Conservation (phyloP, 305 asterid genomes). For the Fraxinus greggii region DNA sequence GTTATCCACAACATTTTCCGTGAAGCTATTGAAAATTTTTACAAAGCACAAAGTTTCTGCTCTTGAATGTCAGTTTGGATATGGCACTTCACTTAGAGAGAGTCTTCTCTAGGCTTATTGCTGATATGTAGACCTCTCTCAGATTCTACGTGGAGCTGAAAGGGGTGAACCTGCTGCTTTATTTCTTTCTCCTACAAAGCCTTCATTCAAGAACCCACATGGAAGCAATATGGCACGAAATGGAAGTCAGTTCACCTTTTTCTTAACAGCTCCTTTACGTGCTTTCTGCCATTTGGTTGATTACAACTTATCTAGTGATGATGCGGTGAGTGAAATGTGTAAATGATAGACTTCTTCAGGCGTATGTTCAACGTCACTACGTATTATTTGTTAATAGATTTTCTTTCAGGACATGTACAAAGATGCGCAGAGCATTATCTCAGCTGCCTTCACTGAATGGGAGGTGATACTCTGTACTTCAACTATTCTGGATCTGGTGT, state of each 20-base stretch:
- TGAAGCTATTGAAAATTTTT: not conserved
- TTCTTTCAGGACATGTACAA: slow-evolving; percentile 54
- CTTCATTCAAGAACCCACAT: slow-evolving; percentile 61
- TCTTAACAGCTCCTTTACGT: slow-evolving; percentile 81
- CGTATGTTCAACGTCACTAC: slow-evolving; percentile 11
- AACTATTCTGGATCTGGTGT: slow-evolving; percentile 70
- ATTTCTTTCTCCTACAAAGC: slow-evolving; percentile 80
- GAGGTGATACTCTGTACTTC: slow-evolving; percentile 85
- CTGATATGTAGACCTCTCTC: slow-evolving; percentile 36
- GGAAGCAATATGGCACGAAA: slow-evolving; percentile 42
- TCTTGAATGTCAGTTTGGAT: not conserved
- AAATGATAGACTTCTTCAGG: slow-evolving; percentile 11
- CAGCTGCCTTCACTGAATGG: slow-evolving; percentile 83
- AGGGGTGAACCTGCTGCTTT: slow-evolving; percentile 83
- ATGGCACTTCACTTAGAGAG: not conserved
- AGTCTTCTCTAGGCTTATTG: slow-evolving; percentile 3
- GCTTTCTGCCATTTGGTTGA: slow-evolving; percentile 87
- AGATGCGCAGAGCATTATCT: slow-evolving; percentile 55
- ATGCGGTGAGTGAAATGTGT: slow-evolving; percentile 46
- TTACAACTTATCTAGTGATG: slow-evolving; percentile 44
- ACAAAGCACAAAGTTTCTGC: not conserved
- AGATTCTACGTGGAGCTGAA: slow-evolving; percentile 92
- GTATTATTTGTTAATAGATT: slow-evolving; percentile 1
- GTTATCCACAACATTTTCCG: not conserved
- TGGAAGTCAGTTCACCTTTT: slow-evolving; percentile 94